These are phyloP conservation scores for Mayamaea pseudoterrestris DNA, from an alignment of 108 stramenopile genomes.

Conservation along the genomic window DNA sequence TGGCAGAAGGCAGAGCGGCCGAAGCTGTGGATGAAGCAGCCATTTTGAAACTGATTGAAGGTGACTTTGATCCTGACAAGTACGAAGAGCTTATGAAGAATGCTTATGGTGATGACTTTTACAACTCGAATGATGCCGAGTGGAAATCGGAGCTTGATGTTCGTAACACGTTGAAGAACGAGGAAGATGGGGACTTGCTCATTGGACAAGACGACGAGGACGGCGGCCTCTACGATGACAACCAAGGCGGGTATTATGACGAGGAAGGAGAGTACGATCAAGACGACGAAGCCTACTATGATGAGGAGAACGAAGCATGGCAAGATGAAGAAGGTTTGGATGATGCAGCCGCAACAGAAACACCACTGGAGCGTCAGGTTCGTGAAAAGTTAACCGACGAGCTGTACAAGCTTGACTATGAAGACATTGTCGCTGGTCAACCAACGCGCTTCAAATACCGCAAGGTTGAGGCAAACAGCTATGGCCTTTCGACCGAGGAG, in stretches of 20 bases:
- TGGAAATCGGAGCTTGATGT: slow-evolving; percentile 74
- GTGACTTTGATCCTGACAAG: slow-evolving; percentile 92
- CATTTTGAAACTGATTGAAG: slow-evolving; percentile 81
- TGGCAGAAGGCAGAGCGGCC: slow-evolving; percentile 11
- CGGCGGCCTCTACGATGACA: slow-evolving; percentile 59
- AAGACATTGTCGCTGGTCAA: slow-evolving; percentile 94
- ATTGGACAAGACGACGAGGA: slow-evolving; percentile 47
- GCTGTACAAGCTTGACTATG: slow-evolving; percentile 97
- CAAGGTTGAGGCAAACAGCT: slow-evolving; percentile 80
- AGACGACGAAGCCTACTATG: slow-evolving; percentile 34
- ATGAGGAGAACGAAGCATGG: slow-evolving; percentile 42
- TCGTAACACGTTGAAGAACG: slow-evolving; percentile 34
- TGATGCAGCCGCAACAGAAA: slow-evolving; percentile 7
- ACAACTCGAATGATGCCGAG: slow-evolving; percentile 73
- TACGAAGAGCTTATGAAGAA: slow-evolving; percentile 79
- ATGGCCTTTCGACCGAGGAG: slow-evolving; percentile 87
- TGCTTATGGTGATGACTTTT: slow-evolving; percentile 92
- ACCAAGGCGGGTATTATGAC: slow-evolving; percentile 21
- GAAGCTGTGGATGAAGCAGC: slow-evolving; percentile 50
- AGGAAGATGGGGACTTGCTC: slow-evolving; percentile 31
- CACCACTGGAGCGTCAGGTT: slow-evolving; percentile 56
- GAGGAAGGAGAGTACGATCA: slow-evolving; percentile 23
- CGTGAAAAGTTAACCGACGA: slow-evolving; percentile 75
- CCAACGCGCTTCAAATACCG: slow-evolving; percentile 98
- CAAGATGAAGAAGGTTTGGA: slow-evolving; percentile 22